phyloP scores from a whole-genome alignment of 352 stramenopile genomes.

The Pythium aquatile region DNA sequence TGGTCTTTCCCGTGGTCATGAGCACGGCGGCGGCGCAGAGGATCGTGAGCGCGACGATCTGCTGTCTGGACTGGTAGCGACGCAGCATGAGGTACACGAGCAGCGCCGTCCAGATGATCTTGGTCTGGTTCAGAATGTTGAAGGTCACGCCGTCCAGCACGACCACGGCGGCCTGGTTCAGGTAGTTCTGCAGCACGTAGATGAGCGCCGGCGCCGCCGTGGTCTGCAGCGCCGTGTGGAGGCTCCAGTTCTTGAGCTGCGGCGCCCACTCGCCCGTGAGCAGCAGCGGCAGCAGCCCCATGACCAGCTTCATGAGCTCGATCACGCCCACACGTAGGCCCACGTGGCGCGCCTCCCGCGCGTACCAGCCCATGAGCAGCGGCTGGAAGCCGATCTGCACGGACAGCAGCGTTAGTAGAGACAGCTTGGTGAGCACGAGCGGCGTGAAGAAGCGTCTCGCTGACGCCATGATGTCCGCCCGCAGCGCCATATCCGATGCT shows the following conservation, averaged over 20 bases:
- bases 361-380: constrained; percentile 77
- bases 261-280: constrained; percentile 39
- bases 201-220: constrained; percentile 72
- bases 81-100: constrained; percentile 80
- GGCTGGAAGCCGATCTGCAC: constrained; percentile 79
- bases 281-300: constrained; percentile 64
- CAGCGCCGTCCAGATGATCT: constrained; percentile 86
- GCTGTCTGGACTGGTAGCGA: constrained; percentile 61
- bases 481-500: not conserved
- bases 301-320: constrained; percentile 66
- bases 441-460: constrained; percentile 33
- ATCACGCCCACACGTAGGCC: constrained; percentile 74
- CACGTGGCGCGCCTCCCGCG: constrained; percentile 52
- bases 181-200: constrained; percentile 82
- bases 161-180: constrained; percentile 78
- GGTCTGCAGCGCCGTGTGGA: constrained; percentile 55
- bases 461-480: constrained; percentile 1
- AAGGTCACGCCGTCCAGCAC: constrained; percentile 79
- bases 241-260: constrained; percentile 68
- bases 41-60: constrained; percentile 67
- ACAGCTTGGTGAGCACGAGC: constrained; percentile 46
- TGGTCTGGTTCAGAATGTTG: constrained; percentile 88
- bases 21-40: constrained; percentile 72
- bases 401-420: constrained; percentile 61
- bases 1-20: constrained; percentile 53